phyloP scores from a whole-genome alignment of 2,329 filamentous ascomycete species.

The Nakataea oryzae region DNA sequence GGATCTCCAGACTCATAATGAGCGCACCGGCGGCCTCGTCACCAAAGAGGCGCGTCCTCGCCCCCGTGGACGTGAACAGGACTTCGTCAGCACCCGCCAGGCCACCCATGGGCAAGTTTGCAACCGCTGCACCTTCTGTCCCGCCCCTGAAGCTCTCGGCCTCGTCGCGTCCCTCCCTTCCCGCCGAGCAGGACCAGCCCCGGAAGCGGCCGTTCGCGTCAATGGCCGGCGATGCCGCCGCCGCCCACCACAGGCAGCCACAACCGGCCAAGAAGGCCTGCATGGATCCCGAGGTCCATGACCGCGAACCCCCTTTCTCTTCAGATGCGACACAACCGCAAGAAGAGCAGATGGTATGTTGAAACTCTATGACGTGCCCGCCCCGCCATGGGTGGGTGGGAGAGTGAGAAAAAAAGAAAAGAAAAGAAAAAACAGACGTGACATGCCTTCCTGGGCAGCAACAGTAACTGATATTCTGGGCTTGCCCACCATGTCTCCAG shows the following conservation, averaged over 20 bases:
- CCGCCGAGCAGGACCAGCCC: constrained; percentile 1
- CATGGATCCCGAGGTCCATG: constrained; percentile 7
- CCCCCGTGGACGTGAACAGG: constrained; percentile 34
- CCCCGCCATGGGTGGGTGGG: not conserved
- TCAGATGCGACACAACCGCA: not conserved
- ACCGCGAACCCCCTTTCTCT: not conserved
- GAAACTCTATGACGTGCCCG: not conserved
- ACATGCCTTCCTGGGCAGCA: not conserved
- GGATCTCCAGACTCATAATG: not conserved
- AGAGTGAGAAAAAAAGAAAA: not conserved
- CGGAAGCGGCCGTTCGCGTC: constrained; percentile 17
- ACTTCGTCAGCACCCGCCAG: constrained; percentile 15
- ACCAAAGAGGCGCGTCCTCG: constrained; percentile 37
- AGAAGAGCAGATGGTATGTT: not conserved
- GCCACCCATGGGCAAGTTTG: not conserved
- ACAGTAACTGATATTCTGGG: not conserved
- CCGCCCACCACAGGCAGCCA: constrained; percentile 5
- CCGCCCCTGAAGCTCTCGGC: not conserved
- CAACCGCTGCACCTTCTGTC: not conserved
- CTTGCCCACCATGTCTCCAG: not conserved
- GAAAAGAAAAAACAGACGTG: not conserved
- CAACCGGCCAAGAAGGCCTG: constrained; percentile 22
- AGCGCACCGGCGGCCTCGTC: constrained; percentile 17
- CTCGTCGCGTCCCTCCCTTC: not conserved
- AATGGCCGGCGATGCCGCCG: constrained; percentile 10